Evolutionary conservation across 2,329 filamentous ascomycete genomes (phyloP), one percentile per base, ranked within the genome.

Genomic region (Pseudocercospora ulei): DNA sequence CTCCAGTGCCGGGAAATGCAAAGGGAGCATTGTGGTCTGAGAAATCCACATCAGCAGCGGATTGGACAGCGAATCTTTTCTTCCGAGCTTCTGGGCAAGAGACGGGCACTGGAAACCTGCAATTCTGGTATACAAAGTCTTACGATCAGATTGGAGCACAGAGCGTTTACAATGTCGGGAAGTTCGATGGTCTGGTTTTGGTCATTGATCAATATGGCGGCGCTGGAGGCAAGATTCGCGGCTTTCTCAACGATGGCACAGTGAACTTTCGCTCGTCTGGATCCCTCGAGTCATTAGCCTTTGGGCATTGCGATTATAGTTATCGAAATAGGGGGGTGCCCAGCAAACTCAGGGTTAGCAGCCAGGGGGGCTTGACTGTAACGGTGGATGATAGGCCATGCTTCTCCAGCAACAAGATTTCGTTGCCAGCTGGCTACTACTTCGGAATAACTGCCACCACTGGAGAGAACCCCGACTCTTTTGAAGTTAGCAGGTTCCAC

Each of bases 301-400:
- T 98, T 60, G 90, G 86, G 8, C 85, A 94, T 64, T 98, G 90
- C 69, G 75, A 80, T 55, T 90, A 90, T 61, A 64, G 76, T 29
- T 98, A 95, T 69, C 82, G 90, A 51, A 98, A 98, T 63, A 72
- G 92, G 13, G 90, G 90, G 11, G 75, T 82, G 3, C 80, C 86
- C 9, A 86, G 83, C 30, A 76, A 82, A 54, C 64, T 98, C 56
- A 82, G 81, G 61, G 60, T 98, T 56, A 82, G 83, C 49, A 70
- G 75, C 56, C 62, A 69, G 27, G 68, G 69, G 27, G 68, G 67
- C 38, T 81, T 98, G 58, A 73, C 76, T 51, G 87, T 98, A 41
- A 74, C 79, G 36, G 69, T 96, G 19, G 90, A 96, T 58, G 80
- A 80, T 43, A 69, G 72, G 37, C 66, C 75, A 25, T 98, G 90